A percentile compares a stretch with the other conserved stretches of the same genome.
Conservation (phyloP, 2,329 filamentous ascomycete species). For the Fusarium virguliforme region DNA sequence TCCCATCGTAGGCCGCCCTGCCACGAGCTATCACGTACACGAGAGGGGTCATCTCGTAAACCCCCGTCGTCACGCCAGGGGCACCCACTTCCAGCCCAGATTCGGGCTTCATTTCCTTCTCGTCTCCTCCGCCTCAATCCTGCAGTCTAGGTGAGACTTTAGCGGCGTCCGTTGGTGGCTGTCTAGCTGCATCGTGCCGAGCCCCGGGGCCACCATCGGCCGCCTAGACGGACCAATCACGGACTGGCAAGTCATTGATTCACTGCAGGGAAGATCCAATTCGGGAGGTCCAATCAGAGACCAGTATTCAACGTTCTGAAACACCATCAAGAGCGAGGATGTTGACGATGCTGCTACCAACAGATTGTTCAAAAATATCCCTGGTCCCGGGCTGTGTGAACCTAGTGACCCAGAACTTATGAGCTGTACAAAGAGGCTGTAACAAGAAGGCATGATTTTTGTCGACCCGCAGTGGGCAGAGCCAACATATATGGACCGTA, state of each 20-base stretch:
- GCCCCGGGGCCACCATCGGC: constrained; percentile 4
- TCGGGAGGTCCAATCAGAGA: constrained; percentile 10
- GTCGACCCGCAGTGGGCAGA: constrained; percentile 2
- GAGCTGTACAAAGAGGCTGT: constrained; percentile 6
- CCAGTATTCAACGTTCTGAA: background rate
- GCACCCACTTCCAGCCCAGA: too few relatives aligned
- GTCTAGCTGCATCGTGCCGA: constrained; percentile 5
- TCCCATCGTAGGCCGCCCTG: too few relatives aligned
- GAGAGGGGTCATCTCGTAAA: too few relatives aligned
- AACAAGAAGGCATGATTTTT: background rate
- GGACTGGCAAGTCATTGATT: constrained; percentile 12
- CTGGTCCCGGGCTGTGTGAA: background rate
- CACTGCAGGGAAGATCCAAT: constrained; percentile 36
- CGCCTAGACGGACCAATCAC: constrained; percentile 25
- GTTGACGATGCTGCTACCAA: constrained; percentile 6
- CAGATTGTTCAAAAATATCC: constrained; percentile 8
- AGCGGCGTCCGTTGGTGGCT: constrained; percentile 12
- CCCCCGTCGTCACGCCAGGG: too few relatives aligned
- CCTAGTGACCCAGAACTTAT: background rate
- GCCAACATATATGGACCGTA: background rate
- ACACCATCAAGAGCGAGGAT: constrained; percentile 12
- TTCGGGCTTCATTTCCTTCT: constrained; percentile 29
- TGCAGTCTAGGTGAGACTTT: constrained; percentile 17
- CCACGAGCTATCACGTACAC: background rate
- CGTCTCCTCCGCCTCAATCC: constrained; percentile 7